A percentile compares a stretch with the other conserved stretches of the same genome.
These are phyloP conservation scores for Aspergillus vadensis DNA, from an alignment of 2,329 filamentous ascomycete genomes.

Conservation along the genomic window DNA sequence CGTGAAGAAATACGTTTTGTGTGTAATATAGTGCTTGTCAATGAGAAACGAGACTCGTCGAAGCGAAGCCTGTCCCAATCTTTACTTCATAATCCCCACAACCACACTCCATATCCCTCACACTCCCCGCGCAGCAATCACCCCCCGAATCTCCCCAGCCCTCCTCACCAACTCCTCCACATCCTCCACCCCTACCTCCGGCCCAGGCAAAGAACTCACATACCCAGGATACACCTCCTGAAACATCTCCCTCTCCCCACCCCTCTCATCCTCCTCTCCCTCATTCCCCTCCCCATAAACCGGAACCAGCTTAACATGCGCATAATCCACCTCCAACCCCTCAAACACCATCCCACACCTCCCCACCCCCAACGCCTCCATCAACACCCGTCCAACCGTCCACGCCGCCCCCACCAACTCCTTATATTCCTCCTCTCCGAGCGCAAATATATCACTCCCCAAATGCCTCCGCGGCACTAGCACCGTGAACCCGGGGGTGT, in stretches of 20 bases:
- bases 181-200: neutral
- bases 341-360: slow-evolving; percentile 11
- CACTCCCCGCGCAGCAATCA: neutral
- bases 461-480: slow-evolving; percentile 3
- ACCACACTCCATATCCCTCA: no score
- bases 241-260: neutral
- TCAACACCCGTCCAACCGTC: neutral
- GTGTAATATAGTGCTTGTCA: slow-evolving; percentile 11
- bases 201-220: slow-evolving; percentile 8
- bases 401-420: slow-evolving; percentile 2
- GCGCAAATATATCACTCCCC: slow-evolving; percentile 2
- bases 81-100: neutral
- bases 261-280: neutral
- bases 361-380: neutral
- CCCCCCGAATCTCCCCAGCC: neutral
- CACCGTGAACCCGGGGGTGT: slow-evolving; percentile 7
- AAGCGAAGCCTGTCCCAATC: neutral
- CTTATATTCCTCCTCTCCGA: neutral
- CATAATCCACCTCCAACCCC: slow-evolving; percentile 11
- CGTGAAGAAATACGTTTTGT: neutral
- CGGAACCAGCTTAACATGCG: slow-evolving; percentile 10
- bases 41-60: slow-evolving; percentile 1
- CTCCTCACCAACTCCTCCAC: neutral
- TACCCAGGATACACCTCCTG: neutral
- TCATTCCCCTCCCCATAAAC: neutral